These are phyloP conservation scores for Exophiala phaeomuriformis DNA, from an alignment of 2,329 filamentous ascomycete species.

Conservation along the genomic window DNA sequence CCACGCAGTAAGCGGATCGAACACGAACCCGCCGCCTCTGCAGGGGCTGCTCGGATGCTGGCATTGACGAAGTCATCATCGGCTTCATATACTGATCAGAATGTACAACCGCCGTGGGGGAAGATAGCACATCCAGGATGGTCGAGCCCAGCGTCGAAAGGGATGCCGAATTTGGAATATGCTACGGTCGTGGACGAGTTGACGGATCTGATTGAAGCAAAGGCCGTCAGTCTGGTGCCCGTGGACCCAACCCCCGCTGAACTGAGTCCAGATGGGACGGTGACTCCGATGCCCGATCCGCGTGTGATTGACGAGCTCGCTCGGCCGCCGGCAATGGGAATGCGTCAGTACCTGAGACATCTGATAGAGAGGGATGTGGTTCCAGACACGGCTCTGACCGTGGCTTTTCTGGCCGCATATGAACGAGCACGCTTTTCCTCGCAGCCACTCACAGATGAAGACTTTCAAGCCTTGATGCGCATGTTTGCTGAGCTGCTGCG, in stretches of 20 bases:
- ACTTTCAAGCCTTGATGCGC: conserved; percentile 74
- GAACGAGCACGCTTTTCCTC: conserved; percentile 79
- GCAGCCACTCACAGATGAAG: conserved; percentile 56
- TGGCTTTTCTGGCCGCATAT: conserved; percentile 65
- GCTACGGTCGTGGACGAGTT: conserved; percentile 72
- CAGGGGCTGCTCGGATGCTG: conserved; percentile 15
- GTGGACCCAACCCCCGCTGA: conserved; percentile 42
- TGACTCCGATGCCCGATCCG: conserved; percentile 14
- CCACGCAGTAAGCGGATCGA: conserved; percentile 55
- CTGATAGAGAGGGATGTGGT: conserved; percentile 62
- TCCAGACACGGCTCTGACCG: conserved; percentile 42
- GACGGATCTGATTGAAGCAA: conserved; percentile 83
- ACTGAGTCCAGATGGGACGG: conserved; percentile 33
- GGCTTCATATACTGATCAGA: conserved; percentile 5
- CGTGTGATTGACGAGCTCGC: conserved; percentile 65
- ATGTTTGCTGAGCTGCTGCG: conserved; percentile 74
- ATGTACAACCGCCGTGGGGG: conserved; percentile 60
- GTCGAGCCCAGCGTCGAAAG: conserved; percentile 68
- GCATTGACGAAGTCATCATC: conserved; percentile 21
- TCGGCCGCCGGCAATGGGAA: conserved; percentile 60
- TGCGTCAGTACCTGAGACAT: conserved; percentile 71
- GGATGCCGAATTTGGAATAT: conserved; percentile 77
- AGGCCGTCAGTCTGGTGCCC: conserved; percentile 78
- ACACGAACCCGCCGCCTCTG: conserved; percentile 19
- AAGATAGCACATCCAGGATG: conserved; percentile 80